Evolutionary conservation across 2,329 filamentous ascomycete genomes (phyloP).

Genomic region (Mycosphaerella arachidis): DNA sequence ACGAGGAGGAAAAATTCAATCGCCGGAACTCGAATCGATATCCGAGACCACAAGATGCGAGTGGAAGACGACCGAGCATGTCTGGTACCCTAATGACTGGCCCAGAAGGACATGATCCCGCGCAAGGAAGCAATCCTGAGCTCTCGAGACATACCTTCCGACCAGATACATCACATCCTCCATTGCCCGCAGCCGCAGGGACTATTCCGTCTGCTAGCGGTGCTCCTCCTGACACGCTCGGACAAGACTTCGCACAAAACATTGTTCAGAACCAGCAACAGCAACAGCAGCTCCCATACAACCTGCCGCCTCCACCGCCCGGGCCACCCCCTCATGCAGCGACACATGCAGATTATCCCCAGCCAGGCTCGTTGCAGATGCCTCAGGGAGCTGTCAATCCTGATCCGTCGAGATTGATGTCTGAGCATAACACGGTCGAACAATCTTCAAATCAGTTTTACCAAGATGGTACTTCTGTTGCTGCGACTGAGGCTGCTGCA

Average conservation of each 20-base stretch:
- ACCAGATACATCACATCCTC: constrained; percentile 30
- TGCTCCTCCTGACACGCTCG: constrained; percentile 8
- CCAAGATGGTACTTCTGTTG: constrained; percentile 11
- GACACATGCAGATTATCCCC: constrained; percentile 23
- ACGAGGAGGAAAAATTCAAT: constrained; percentile 34
- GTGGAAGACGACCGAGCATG: constrained; percentile 25
- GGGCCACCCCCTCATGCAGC: constrained; percentile 31
- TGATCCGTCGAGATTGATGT: constrained; percentile 33
- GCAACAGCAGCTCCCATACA: constrained; percentile 12
- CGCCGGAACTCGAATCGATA: constrained; percentile 30
- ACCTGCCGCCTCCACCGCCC: constrained; percentile 31
- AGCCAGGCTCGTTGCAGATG: constrained; percentile 30
- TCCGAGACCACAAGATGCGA: constrained; percentile 26
- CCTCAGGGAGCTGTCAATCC: constrained; percentile 40
- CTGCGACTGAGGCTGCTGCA: constrained; percentile 17
- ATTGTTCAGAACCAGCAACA: constrained; percentile 14
- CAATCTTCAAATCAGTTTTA: constrained; percentile 12
- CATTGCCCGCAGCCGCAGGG: constrained; percentile 32
- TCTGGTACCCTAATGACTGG: constrained; percentile 32
- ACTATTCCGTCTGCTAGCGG: constrained; percentile 14
- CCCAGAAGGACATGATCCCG: constrained; percentile 30
- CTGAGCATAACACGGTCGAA: constrained; percentile 31
- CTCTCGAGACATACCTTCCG: constrained; percentile 36
- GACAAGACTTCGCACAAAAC: constrained; percentile 9
- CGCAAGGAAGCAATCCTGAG: constrained; percentile 43